Conservation (phyloP, 176 grass and related monocot species). For the Avena sativa region DNA sequence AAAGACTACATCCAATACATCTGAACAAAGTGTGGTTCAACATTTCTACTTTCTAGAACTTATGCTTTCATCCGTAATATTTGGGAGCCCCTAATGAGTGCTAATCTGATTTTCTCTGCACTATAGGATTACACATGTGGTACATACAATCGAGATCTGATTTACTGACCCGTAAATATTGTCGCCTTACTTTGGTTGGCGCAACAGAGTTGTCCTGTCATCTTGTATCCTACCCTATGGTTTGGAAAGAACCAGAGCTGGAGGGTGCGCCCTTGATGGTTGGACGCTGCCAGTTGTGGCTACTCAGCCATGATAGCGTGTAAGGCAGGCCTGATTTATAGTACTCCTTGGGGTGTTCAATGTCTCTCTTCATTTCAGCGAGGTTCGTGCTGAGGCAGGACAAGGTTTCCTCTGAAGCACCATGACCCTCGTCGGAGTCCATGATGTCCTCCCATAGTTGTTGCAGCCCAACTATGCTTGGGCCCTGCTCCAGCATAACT, state of each 20-base stretch:
- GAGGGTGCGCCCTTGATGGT: neutral
- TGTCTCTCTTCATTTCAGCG: neutral
- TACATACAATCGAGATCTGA: neutral
- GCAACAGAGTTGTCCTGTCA: neutral
- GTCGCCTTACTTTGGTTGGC: neutral
- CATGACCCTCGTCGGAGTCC: neutral
- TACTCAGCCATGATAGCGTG: neutral
- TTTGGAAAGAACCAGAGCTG: neutral
- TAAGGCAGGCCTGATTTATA: neutral
- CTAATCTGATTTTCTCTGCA: neutral
- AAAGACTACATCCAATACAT: no score
- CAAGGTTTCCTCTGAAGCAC: neutral
- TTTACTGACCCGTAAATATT: neutral
- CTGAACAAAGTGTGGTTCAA: neutral
- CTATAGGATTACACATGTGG: no score
- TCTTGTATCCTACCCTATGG: neutral
- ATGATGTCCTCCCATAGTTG: neutral
- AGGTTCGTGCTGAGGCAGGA: neutral
- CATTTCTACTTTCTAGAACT: neutral
- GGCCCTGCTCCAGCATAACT: no score
- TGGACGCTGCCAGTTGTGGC: neutral
- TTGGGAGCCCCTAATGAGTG: neutral
- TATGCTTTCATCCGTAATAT: neutral
- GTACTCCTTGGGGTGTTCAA: neutral
- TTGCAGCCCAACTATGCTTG: no score